Conservation (phyloP, 352 stramenopile species). For the Pythium pyrilobum region DNA sequence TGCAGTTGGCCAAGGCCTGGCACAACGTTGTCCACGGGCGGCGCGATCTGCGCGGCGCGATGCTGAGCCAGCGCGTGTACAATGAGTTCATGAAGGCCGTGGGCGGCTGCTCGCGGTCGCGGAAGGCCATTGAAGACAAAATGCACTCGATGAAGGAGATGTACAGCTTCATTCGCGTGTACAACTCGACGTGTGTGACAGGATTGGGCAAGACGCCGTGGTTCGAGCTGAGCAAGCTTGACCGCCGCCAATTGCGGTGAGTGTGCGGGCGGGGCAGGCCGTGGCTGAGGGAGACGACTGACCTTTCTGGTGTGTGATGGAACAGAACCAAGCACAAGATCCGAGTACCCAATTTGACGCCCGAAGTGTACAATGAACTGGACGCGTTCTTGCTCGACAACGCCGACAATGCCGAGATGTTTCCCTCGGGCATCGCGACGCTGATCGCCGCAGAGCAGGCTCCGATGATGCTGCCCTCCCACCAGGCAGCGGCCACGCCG, state of each 20-base stretch:
- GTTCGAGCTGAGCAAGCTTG: constrained; percentile 52
- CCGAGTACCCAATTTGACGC: constrained; percentile 39
- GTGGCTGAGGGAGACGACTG: neutral
- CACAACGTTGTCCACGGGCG: constrained; percentile 28
- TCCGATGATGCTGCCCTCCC: too few relatives aligned
- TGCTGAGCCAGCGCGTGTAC: constrained; percentile 49
- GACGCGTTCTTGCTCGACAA: constrained; percentile 36
- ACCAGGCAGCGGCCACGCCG: too few relatives aligned
- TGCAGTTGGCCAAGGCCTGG: constrained; percentile 53
- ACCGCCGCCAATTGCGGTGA: constrained; percentile 41
- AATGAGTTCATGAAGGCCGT: constrained; percentile 42
- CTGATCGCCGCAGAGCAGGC: constrained; percentile 6
- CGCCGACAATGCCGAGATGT: neutral
- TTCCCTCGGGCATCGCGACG: neutral
- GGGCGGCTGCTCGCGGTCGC: constrained; percentile 40
- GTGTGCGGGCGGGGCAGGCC: neutral
- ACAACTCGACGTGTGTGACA: constrained; percentile 28
- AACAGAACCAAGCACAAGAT: constrained; percentile 29
- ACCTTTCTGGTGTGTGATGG: neutral
- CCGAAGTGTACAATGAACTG: constrained; percentile 49
- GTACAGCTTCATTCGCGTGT: constrained; percentile 53
- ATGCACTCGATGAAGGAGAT: constrained; percentile 79
- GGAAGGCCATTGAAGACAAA: constrained; percentile 65
- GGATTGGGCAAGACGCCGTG: constrained; percentile 29
- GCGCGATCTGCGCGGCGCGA: constrained; percentile 29